phyloP scores from a whole-genome alignment of 139 green algal genomes.

The Raphidocelis subcapitata region DNA sequence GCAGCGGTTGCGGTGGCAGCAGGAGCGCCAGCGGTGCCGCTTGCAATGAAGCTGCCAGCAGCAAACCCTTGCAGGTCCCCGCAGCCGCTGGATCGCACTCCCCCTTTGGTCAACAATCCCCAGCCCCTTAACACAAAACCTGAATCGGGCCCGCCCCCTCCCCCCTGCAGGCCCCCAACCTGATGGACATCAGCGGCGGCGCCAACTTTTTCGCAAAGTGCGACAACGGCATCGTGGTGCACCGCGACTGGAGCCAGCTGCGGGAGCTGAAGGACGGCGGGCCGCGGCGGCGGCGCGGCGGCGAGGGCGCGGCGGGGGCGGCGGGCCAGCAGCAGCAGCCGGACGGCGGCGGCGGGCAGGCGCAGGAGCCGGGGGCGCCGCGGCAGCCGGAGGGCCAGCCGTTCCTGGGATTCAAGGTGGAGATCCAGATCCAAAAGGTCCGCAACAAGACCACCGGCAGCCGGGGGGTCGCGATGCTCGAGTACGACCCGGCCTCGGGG shows the following conservation, averaged over 20 bases:
- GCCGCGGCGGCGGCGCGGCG: not conserved
- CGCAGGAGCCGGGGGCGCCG: not conserved
- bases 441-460: constrained; percentile 84
- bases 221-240: constrained; percentile 93
- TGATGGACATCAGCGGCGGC: constrained; percentile 68
- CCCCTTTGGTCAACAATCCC: not conserved
- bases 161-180: constrained; percentile 89
- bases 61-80: no score
- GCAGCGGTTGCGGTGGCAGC: no score
- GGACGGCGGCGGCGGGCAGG: not conserved
- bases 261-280: constrained; percentile 17
- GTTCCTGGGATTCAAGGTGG: constrained; percentile 11
- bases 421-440: constrained; percentile 43
- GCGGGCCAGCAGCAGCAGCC: not conserved
- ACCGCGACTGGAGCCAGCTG: constrained; percentile 46
- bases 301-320: not conserved
- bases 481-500: constrained; percentile 22
- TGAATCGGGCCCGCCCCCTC: constrained; percentile 92
- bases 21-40: no score
- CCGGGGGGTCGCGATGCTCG: constrained; percentile 52
- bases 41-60: no score
- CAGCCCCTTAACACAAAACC: not conserved
- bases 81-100: no score
- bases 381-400: not conserved
- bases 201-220: no score